A percentile compares a stretch with the other conserved stretches of the same genome.
Conservation (phyloP, 768 basidiomycete species). For the Pisolithus marmoratus region DNA sequence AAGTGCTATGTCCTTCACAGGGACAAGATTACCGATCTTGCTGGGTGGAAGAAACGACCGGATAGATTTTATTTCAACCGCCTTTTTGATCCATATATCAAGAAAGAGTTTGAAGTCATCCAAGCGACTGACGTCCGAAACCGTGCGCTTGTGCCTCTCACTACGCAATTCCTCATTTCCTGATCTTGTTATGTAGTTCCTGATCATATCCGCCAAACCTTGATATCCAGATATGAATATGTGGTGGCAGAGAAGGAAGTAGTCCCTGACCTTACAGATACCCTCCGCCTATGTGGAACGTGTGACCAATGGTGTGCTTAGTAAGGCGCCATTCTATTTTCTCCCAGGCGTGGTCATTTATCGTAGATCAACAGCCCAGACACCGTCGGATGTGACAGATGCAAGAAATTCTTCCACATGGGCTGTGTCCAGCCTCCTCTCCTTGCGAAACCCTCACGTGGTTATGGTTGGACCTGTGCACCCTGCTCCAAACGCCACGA, state of each 20-base stretch:
- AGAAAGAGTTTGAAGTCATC: constrained; percentile 96
- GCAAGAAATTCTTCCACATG: constrained; percentile 95
- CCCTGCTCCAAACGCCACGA: constrained; percentile 87
- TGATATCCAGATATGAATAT: constrained; percentile 86
- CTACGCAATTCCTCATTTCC: constrained; percentile 14
- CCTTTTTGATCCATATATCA: constrained; percentile 96
- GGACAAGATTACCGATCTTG: constrained; percentile 90
- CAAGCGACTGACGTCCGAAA: constrained; percentile 83
- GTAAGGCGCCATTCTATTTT: constrained; percentile 38
- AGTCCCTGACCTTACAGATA: constrained; percentile 84
- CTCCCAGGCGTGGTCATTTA: constrained; percentile 15
- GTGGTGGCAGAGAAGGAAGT: constrained; percentile 93
- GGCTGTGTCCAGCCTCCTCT: constrained; percentile 89
- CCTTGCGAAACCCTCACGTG: constrained; percentile 84
- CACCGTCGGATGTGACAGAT: constrained; percentile 84
- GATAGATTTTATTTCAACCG: constrained; percentile 97
- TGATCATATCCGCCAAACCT: constrained; percentile 67
- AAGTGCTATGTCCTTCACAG: constrained; percentile 93
- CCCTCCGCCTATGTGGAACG: constrained; percentile 76
- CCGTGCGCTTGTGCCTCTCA: constrained; percentile 46
- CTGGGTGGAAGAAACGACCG: constrained; percentile 88
- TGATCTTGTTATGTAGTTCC: constrained; percentile 52
- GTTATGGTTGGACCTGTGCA: constrained; percentile 97
- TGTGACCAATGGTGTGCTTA: constrained; percentile 88
- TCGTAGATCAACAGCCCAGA: constrained; percentile 51